These are phyloP conservation scores for Dimocarpus longan DNA, from an alignment of 345 rosid genomes.

Conservation along the genomic window DNA sequence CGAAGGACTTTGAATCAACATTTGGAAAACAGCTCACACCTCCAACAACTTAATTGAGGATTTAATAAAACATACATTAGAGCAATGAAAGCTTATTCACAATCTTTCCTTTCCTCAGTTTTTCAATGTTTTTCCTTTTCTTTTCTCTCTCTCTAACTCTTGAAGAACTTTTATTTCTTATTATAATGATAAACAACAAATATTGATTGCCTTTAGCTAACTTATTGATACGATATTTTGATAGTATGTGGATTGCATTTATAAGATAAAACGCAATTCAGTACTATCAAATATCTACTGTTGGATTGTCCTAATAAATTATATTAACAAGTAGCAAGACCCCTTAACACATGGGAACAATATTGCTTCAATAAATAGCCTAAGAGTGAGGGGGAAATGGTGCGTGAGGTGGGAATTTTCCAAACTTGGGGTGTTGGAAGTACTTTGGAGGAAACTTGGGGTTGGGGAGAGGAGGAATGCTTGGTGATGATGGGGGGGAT, in stretches of 20 bases:
- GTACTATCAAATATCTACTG: too few relatives aligned
- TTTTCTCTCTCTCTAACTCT: background rate
- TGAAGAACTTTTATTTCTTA: too few relatives aligned
- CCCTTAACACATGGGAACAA: background rate
- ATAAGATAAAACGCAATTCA: too few relatives aligned
- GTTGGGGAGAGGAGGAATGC: constrained; percentile 26
- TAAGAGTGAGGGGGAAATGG: constrained; percentile 24
- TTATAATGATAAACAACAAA: too few relatives aligned
- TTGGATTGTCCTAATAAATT: background rate
- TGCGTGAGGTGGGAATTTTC: constrained; percentile 50
- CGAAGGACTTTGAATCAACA: background rate
- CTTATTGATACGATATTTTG: too few relatives aligned
- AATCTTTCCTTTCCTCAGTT: background rate
- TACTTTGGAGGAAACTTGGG: constrained; percentile 50
- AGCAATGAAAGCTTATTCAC: background rate
- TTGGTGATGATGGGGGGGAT: constrained; percentile 13
- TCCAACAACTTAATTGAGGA: background rate
- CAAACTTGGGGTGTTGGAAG: constrained; percentile 49
- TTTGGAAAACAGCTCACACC: background rate
- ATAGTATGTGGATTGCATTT: too few relatives aligned
- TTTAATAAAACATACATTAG: too few relatives aligned
- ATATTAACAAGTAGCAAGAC: background rate
- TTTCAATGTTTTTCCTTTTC: too few relatives aligned
- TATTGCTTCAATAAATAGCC: too few relatives aligned
- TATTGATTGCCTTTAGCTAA: background rate